Base-by-base conservation (phyloP, 305 asterid genomes). In the Withania somnifera region DNA sequence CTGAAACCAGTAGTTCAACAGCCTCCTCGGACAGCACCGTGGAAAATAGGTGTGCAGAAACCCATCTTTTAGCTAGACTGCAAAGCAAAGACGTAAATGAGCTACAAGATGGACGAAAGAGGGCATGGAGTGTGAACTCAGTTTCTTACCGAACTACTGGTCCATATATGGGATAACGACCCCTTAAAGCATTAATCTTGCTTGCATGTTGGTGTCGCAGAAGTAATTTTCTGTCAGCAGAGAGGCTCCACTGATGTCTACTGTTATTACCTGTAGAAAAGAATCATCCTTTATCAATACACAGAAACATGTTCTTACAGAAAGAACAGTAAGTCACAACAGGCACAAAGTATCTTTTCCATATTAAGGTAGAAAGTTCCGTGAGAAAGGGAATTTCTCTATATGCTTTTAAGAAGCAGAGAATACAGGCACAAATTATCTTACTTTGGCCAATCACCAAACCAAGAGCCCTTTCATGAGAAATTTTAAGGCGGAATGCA, bases 1-100 rank as follows among this genome's bases (percentile, higher is more conserved):
- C 83, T 32, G 99, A 98, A 45, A 93, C 99, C 92, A 97, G 84
- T 86, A 97, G 89, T 88, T 97, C 99, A 88, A 94, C 88, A 24
- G 97, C 95, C 89, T 94, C 99, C 87, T 93, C 98, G 22, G 90
- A 63, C 86, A 97, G 90, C 84, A 88, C 83, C 52, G 91, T 82
- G 24, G 99, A 97, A 57, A 97, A 91, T 57, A 97, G 90, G 87
- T 97, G 99, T 71, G 98, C 97, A 80, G 98, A 90, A 54, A 94
- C 93, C 99, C 99, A 97, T 57, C 99, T 97, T 88, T 97, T 97
- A 45, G 98, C 98, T 87, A 97, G 94, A 93, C 99, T 93, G 84
- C 58, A 91, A 50, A 80, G 52, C n/a, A 80, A 81, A 78, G 80
- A 81, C 75, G 36, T 36, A 34, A 4, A 50, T 66, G 54, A 28